Percentiles rank a stretch among this genome's conserved stretches.
Evolutionary conservation across 345 rosid genomes (phyloP).

Genomic region (Eucalyptus marginata): DNA sequence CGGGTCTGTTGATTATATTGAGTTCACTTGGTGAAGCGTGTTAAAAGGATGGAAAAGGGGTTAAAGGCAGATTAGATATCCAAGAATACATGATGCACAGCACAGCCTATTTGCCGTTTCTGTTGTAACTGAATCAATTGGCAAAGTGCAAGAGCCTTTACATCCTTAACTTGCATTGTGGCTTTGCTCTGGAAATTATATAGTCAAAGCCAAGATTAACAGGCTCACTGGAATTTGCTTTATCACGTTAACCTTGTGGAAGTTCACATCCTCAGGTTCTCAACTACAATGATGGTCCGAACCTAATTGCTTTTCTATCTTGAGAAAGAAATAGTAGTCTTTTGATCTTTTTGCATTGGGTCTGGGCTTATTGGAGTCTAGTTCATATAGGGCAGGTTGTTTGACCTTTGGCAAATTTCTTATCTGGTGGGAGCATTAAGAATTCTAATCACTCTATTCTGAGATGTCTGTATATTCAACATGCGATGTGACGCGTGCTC

Average conservation of each 20-base stretch:
- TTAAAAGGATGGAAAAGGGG: neutral
- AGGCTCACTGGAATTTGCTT: neutral
- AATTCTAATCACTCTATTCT: neutral
- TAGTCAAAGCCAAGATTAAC: neutral
- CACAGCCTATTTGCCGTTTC: neutral
- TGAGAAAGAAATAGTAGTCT: neutral
- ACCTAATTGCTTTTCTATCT: neutral
- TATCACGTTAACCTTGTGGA: neutral
- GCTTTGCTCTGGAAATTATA: neutral
- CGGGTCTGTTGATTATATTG: neutral
- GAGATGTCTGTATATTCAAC: neutral
- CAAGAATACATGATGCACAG: neutral
- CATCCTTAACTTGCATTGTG: neutral
- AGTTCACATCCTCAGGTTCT: neutral
- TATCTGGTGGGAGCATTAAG: neutral
- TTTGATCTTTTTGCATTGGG: neutral
- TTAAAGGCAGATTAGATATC: neutral
- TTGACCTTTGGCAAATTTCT: neutral
- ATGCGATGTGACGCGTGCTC: neutral
- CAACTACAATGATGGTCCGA: neutral
- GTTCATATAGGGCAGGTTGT: neutral
- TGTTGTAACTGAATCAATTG: neutral
- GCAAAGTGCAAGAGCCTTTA: neutral
- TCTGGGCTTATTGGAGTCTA: neutral
- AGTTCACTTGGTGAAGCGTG: neutral